Conservation (phyloP, 2,329 filamentous ascomycete genomes). For the Penicillium freii region DNA sequence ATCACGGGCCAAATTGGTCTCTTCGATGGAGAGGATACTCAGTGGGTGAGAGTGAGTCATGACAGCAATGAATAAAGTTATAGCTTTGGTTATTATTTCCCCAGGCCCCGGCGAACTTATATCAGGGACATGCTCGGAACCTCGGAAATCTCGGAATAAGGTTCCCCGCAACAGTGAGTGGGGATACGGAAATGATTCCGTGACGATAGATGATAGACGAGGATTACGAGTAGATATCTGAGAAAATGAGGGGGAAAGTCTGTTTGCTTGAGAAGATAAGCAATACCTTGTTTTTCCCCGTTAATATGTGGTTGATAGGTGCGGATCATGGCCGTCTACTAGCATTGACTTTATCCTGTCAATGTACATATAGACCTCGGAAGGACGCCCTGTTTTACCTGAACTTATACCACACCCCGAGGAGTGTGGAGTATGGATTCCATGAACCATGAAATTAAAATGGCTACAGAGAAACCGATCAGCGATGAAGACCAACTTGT, state of each 20-base stretch:
- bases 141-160: constrained; percentile 2
- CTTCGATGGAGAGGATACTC: constrained; percentile 34
- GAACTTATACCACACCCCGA: not conserved
- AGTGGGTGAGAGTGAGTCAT: constrained; percentile 37
- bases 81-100: not conserved
- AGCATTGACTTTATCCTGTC: not conserved
- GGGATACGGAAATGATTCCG: constrained; percentile 5
- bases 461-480: constrained; percentile 12
- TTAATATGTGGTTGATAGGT: not conserved
- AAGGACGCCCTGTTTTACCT: not conserved
- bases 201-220: not conserved
- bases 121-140: not conserved
- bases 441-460: constrained; percentile 7
- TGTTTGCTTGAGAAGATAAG: not conserved
- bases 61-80: not conserved
- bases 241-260: not conserved
- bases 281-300: not conserved
- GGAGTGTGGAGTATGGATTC: constrained; percentile 8
- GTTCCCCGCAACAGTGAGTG: not conserved
- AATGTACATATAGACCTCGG: not conserved
- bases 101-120: not conserved
- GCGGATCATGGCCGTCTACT: not conserved
- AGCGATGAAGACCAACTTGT: constrained; percentile 25
- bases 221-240: not conserved
- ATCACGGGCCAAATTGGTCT: constrained; percentile 37